A percentile compares a stretch with the other conserved stretches of the same genome.
Evolutionary conservation across 2,329 filamentous ascomycete genomes (phyloP).

Genomic region (Dendrostoma leiphaemia): DNA sequence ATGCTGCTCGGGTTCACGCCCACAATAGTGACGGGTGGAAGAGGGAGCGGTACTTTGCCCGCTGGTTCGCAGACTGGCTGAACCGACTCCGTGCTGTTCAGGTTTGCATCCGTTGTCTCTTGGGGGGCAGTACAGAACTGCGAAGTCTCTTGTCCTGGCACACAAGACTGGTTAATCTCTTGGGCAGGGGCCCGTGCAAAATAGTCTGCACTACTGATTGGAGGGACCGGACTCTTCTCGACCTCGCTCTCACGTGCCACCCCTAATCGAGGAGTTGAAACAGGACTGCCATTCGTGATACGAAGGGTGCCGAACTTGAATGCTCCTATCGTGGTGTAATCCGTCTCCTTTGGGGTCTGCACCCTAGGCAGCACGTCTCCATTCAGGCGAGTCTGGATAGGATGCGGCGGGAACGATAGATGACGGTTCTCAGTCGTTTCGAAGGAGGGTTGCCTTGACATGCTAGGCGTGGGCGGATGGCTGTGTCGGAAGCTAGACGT

Average conservation of each 20-base stretch:
- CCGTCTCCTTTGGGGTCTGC: slow-evolving; percentile 50
- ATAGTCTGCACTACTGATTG: background rate
- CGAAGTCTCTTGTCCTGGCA: background rate
- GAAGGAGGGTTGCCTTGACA: slow-evolving; percentile 38
- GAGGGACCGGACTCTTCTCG: background rate
- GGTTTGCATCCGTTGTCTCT: background rate
- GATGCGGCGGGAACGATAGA: slow-evolving; percentile 32
- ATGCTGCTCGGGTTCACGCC: background rate
- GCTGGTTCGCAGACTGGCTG: background rate
- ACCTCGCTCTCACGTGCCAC: background rate
- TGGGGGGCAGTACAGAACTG: background rate
- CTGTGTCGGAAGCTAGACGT: slow-evolving; percentile 37
- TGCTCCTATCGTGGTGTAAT: slow-evolving; percentile 60
- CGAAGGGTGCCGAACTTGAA: slow-evolving; percentile 62
- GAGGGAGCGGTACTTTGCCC: background rate
- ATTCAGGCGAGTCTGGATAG: slow-evolving; percentile 18
- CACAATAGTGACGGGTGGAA: slow-evolving; percentile 1
- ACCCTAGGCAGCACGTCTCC: slow-evolving; percentile 34
- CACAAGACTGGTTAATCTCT: background rate
- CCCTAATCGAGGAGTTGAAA: slow-evolving; percentile 36
- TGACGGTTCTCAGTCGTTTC: slow-evolving; percentile 34
- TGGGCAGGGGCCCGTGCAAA: background rate
- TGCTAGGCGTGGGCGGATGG: slow-evolving; percentile 34
- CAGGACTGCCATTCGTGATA: slow-evolving; percentile 61
- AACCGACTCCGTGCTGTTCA: background rate